phyloP scores from a whole-genome alignment of 257 asterid genomes.

The Rubia yunnanensis region DNA sequence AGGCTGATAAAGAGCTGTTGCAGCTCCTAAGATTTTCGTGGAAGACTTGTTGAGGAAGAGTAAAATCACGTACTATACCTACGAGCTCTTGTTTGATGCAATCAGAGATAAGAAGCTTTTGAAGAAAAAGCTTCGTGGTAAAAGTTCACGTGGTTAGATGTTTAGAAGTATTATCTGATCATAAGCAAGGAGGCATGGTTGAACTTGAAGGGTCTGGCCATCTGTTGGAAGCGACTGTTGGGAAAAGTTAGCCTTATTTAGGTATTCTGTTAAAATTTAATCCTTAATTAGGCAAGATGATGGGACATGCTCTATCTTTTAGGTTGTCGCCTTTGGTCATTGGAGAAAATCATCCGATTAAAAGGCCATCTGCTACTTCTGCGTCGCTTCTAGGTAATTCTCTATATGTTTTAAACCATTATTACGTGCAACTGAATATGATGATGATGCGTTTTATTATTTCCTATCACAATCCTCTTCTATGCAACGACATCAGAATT shows the following conservation, averaged over 20 bases:
- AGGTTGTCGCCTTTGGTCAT: not conserved
- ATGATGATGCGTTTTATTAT: not conserved
- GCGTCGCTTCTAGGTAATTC: not conserved
- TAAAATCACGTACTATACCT: slow-evolving; percentile 58
- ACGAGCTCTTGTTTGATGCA: slow-evolving; percentile 67
- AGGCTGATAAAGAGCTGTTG: slow-evolving; percentile 60
- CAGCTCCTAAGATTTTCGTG: slow-evolving; percentile 82
- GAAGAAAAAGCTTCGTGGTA: slow-evolving; percentile 28
- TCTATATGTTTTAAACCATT: not conserved
- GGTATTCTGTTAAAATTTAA: not conserved
- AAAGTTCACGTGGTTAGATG: slow-evolving; percentile 11
- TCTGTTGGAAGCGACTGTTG: not conserved
- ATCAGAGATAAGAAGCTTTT: slow-evolving; percentile 57
- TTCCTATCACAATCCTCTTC: not conserved
- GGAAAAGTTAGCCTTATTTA: not conserved
- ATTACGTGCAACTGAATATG: not conserved
- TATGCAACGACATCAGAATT: too few relatives aligned
- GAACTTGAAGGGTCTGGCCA: not conserved
- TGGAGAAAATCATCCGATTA: not conserved
- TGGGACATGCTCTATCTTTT: slow-evolving; percentile 6
- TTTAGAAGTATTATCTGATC: slow-evolving; percentile 9
- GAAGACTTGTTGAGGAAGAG: slow-evolving; percentile 72
- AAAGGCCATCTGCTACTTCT: not conserved
- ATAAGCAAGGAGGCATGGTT: slow-evolving; percentile 4
- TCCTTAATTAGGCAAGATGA: not conserved